These are phyloP conservation scores for Begonia fuchsioides DNA, from an alignment of 306 rosid species.

Conservation along the genomic window DNA sequence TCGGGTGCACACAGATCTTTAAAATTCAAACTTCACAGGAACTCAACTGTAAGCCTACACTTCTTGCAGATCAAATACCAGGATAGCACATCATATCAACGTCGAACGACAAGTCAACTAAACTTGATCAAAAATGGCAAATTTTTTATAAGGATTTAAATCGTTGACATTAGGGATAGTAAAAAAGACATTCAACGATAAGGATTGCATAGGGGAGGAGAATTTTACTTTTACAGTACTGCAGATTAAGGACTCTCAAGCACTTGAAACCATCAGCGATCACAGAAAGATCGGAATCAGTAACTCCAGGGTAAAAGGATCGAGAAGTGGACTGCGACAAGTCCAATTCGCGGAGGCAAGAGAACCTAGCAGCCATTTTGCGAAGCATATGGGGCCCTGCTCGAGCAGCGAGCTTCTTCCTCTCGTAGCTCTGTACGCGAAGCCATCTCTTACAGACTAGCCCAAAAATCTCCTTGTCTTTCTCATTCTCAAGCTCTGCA, in stretches of 20 bases:
- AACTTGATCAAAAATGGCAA: too few species aligned
- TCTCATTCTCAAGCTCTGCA: slow-evolving; percentile 37
- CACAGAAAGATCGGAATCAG: slow-evolving; percentile 74
- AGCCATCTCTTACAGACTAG: slow-evolving; percentile 88
- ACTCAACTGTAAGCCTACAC: too few species aligned
- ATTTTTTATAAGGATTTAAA: too few species aligned
- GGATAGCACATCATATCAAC: too few species aligned
- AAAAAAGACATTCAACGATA: too few species aligned
- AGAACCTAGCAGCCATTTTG: slow-evolving; percentile 69
- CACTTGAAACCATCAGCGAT: slow-evolving; percentile 53
- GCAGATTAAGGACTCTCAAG: slow-evolving; percentile 56
- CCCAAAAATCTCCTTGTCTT: slow-evolving; percentile 74
- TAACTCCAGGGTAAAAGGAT: slow-evolving; percentile 84
- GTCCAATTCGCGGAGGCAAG: slow-evolving; percentile 55
- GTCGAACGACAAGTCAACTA: too few species aligned
- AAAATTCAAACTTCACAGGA: too few species aligned
- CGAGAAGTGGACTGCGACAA: slow-evolving; percentile 85
- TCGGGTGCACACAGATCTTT: too few species aligned
- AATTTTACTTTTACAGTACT: slow-evolving; percentile 57
- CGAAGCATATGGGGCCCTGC: slow-evolving; percentile 87
- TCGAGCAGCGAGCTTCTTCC: slow-evolving; percentile 82
- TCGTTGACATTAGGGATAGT: too few species aligned
- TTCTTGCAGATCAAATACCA: too few species aligned
- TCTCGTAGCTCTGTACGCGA: slow-evolving; percentile 69
- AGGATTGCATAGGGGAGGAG: too few species aligned